Conservation (phyloP, 306 rosid species). For the Quercus suber region DNA sequence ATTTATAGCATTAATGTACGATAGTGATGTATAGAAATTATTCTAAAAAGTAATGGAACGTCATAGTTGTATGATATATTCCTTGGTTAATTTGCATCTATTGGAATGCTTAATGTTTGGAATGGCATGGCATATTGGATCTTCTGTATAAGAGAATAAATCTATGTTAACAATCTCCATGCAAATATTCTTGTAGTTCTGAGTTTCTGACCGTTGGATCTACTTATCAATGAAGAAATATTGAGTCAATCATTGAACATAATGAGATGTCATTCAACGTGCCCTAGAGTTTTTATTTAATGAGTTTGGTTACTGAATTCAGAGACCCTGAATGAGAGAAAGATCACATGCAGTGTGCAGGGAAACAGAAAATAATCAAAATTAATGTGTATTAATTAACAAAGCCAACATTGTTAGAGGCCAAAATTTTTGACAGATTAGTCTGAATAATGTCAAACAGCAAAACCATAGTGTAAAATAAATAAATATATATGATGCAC, state of each 20-base stretch:
- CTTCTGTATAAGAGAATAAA: neutral
- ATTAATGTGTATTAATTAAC: neutral
- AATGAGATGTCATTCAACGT: neutral
- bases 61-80: too few relatives aligned
- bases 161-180: neutral
- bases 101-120: neutral
- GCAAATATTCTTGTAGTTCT: neutral
- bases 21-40: neutral
- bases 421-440: neutral
- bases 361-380: neutral
- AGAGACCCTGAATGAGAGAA: neutral
- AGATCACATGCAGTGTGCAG: neutral
- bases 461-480: neutral
- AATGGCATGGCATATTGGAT: conserved; percentile 11
- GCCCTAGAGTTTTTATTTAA: neutral
- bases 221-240: neutral
- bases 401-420: neutral
- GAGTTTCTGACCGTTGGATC: neutral
- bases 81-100: neutral
- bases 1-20: neutral
- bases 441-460: neutral
- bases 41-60: neutral
- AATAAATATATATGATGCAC: neutral
- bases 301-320: neutral
- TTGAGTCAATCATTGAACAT: neutral